Evolutionary conservation across 2,329 filamentous ascomycete species (phyloP), one percentile per base, ranked within the genome.

Genomic region (Aspergillus sp.): DNA sequence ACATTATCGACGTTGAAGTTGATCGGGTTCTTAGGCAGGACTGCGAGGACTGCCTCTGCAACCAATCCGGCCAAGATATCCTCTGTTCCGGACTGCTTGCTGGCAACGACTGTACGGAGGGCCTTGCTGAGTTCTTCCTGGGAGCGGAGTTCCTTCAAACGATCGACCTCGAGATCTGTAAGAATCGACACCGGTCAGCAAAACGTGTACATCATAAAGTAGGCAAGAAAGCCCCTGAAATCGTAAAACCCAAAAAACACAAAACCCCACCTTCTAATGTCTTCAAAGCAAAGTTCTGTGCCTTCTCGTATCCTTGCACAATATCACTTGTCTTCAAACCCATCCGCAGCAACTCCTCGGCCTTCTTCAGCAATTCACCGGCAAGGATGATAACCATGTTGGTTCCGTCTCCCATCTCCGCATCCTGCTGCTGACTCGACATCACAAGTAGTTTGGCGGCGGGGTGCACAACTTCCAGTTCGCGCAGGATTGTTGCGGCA

Each of bases 1-100:
- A 98, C 85, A 69, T 98, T 98, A 76, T 98, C 93, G 53, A 98
- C 90, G 71, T 96, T 98, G 80, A 98, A 98, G 73, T 94, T 90
- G 66, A 79, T 73, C 19, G 93, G 87, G 73, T 96, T 95, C 77
- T 96, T 96, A 55, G 94, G 93, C 51, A 98, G 79, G 13, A 98
- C 90, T 36, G 89, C 83, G 44, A 97, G 81, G 19, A 84, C 80
- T 28, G 81, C 81, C 65, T 96, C 90, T 37, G 94, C 85, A 52
- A 98, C 90, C 60, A 97, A 79, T 42, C 85, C 76, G 48, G 90
- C 88, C 43, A 98, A 77, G 61, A 90, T 81, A 42, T 95, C 88
- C 75, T 98, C 93, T 64, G 81, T 90, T 58, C 93, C 93, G 61
- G 84, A 91, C 72, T 98, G 93, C 76, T 98, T 98, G 69, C 91